Percentiles rank a stretch among this genome's conserved stretches.
These are phyloP conservation scores for Hymenoscyphus repandus DNA, from an alignment of 2,329 filamentous ascomycete genomes.

Conservation along the genomic window DNA sequence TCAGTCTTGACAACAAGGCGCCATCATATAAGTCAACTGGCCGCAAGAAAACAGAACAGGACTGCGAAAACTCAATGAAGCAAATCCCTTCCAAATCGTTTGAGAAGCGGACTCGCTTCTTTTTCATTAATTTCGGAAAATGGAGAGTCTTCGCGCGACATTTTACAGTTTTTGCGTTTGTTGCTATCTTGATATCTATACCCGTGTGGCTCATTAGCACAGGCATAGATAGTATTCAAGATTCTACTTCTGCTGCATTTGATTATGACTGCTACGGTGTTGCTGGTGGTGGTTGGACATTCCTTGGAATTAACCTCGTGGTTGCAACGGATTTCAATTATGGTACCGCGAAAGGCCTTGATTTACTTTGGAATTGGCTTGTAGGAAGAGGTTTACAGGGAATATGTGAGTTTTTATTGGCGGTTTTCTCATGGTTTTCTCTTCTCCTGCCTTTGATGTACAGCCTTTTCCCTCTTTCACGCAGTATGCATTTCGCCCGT, in stretches of 20 bases:
- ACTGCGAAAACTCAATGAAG: background rate
- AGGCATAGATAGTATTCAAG: background rate
- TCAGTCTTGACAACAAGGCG: background rate
- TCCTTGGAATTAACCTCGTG: constrained; percentile 11
- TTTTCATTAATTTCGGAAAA: constrained; percentile 6
- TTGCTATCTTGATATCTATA: constrained; percentile 4
- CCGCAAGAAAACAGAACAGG: background rate
- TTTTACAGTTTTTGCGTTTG: constrained; percentile 4
- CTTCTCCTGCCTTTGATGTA: too few relatives aligned
- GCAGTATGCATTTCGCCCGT: too few relatives aligned
- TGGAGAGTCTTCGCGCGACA: constrained; percentile 9
- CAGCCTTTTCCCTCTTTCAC: too few relatives aligned
- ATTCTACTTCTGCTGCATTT: background rate
- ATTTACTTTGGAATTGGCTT: constrained; percentile 16
- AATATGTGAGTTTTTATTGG: background rate
- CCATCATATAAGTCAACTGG: background rate
- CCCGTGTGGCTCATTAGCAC: background rate
- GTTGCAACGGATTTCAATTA: constrained; percentile 8
- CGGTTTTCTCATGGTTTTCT: too few relatives aligned
- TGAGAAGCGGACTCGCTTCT: background rate
- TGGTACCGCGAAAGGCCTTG: constrained; percentile 13
- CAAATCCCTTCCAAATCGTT: background rate
- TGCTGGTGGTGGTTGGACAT: constrained; percentile 3
- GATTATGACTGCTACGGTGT: constrained; percentile 4
- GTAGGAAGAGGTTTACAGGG: constrained; percentile 14